Base-by-base conservation (phyloP, 2,329 filamentous ascomycete genomes). In the Bipolaris victoriae region DNA sequence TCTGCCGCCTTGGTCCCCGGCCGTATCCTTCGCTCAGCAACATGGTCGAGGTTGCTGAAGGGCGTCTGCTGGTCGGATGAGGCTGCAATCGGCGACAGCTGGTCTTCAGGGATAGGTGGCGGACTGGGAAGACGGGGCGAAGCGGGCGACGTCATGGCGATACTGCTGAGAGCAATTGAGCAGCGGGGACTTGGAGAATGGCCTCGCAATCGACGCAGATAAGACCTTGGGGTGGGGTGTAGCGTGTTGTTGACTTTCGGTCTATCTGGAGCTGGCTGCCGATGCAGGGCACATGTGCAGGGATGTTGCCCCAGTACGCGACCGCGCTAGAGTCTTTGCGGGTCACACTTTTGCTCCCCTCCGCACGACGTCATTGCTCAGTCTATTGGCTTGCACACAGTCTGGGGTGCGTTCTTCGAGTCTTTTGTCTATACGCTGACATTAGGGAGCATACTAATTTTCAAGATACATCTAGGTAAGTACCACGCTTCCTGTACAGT, bases 101-200 rank as follows among this genome's bases (percentile, higher is more conserved):
- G 94, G 66, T 97, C 95, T 79, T 99, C 95, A 60, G 94, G 92
- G 56, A 96, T 89, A 33, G 95, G 95, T 57, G 95, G 95, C 59
- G 95, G 95, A 77, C 92, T 97, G 58, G 95, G 95, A 49, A 99
- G 87, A 74, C 95, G 90, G 63, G 95, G 94, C 46, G 93, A 97
- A 31, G 82, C 79, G 61, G 71, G 68, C 41, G 69, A 67, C 29
- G 69, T 60, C 71, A 74, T 74, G 7, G 13, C 39, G 15, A 31
- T 33, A 20, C 20, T 31, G 2, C 13, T 7, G 18, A 50, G 39
- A 35, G 46, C 16, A 16, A 24, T 16, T n/a, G 26, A n/a, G 26
- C 10, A 10, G 35, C 22, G 11, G 4, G 11, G 15, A 15, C 9
- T 43, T 24, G 2, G 24, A n/a, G 31, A 29, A 31, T 45, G 24